Evolutionary conservation across 73 alveolate species (phyloP).

Genomic region (Paramecium octaurelia): DNA sequence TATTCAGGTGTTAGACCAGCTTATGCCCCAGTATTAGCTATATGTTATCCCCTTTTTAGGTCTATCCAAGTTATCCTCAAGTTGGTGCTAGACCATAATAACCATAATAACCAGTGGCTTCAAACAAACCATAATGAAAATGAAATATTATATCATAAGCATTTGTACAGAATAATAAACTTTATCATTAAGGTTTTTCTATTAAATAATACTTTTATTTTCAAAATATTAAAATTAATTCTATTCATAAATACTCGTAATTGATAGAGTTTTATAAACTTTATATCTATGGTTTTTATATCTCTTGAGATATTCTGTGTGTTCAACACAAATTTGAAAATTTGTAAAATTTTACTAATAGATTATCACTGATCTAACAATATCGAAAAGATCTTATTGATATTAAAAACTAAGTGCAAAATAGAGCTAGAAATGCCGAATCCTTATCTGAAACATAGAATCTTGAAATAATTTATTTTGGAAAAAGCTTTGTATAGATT

Average conservation of each 20-base stretch:
- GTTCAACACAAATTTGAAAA: background rate
- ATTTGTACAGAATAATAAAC: background rate
- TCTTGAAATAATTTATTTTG: background rate
- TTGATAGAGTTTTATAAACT: background rate
- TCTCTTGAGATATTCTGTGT: background rate
- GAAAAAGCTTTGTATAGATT: background rate
- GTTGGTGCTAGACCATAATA: constrained; percentile 4
- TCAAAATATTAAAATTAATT: background rate
- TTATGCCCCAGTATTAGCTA: background rate
- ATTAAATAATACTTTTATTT: no score
- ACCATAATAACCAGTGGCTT: background rate
- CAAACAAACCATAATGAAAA: background rate
- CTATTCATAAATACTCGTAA: background rate
- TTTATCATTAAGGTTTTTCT: background rate
- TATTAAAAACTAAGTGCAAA: background rate
- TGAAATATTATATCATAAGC: background rate
- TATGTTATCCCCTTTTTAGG: background rate
- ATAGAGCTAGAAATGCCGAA: background rate
- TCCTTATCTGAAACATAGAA: background rate
- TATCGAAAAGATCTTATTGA: background rate
- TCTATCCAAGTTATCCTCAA: background rate
- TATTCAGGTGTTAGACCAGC: constrained; percentile 30
- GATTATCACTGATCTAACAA: background rate
- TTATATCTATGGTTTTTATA: background rate
- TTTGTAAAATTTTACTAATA: background rate